Evolutionary conservation across 148 eudicot species (phyloP).

Genomic region (Selenicereus undatus): DNA sequence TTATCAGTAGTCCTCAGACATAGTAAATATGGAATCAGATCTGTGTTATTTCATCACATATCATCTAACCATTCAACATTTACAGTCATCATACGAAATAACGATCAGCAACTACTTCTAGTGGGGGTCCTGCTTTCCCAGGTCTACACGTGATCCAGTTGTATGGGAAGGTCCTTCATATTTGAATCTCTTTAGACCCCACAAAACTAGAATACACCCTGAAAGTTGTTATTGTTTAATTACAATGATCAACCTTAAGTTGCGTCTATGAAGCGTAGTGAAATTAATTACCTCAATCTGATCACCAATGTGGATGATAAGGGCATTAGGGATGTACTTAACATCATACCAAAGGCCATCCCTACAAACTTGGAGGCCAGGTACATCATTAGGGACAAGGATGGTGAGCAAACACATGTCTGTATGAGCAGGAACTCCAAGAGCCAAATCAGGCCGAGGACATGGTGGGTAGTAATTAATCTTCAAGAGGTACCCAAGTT

Average conservation of each 20-base stretch:
- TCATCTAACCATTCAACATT: background rate
- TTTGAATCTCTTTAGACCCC: too few relatives aligned
- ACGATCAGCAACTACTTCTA: too few relatives aligned
- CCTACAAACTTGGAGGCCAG: constrained; percentile 69
- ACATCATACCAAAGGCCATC: constrained; percentile 72
- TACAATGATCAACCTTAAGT: too few relatives aligned
- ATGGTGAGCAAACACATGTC: constrained; percentile 59
- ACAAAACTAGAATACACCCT: too few relatives aligned
- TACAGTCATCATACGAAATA: too few relatives aligned
- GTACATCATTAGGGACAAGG: constrained; percentile 66
- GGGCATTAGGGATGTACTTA: constrained; percentile 71
- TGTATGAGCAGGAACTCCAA: constrained; percentile 67
- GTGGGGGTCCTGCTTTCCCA: too few relatives aligned
- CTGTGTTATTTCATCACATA: background rate
- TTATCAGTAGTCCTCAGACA: too few relatives aligned
- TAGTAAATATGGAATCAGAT: background rate
- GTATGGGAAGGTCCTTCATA: too few relatives aligned
- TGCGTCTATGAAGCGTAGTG: background rate
- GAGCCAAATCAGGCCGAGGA: constrained; percentile 71
- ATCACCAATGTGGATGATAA: constrained; percentile 80
- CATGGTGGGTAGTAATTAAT: constrained; percentile 84
- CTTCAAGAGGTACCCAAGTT: constrained; percentile 48
- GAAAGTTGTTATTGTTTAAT: too few relatives aligned
- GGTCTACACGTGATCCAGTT: too few relatives aligned
- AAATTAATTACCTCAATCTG: constrained; percentile 63